These are phyloP conservation scores for Trametes versicolor DNA, from an alignment of 1,284 basidiomycete genomes.

Conservation along the genomic window DNA sequence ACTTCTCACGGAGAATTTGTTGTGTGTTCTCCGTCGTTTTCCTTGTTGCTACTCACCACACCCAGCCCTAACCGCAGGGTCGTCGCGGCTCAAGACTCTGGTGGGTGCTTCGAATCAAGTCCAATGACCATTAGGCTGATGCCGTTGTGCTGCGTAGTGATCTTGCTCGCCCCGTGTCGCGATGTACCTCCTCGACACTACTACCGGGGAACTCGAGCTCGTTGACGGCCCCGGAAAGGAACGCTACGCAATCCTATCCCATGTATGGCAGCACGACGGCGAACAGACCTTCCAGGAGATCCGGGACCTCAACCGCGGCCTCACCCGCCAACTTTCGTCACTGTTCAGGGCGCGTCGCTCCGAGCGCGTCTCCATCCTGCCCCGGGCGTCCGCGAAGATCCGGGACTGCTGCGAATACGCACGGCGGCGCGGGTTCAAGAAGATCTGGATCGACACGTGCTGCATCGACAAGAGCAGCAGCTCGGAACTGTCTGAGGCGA, in stretches of 20 bases:
- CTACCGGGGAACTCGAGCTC: slow-evolving; percentile 2
- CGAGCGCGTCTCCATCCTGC: slow-evolving; percentile 1
- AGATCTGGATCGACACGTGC: slow-evolving; percentile 13
- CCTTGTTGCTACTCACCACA: too few species aligned
- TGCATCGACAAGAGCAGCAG: slow-evolving; percentile 25
- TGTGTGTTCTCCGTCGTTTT: too few species aligned
- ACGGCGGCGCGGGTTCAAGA: slow-evolving; percentile 7
- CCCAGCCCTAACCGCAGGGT: too few species aligned
- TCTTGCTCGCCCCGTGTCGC: too few species aligned
- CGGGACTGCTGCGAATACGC: slow-evolving; percentile 15
- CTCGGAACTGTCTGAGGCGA: slow-evolving; percentile 19
- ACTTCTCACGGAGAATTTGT: too few species aligned
- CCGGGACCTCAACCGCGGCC: not conserved
- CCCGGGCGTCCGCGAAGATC: slow-evolving; percentile 11
- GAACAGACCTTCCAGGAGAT: slow-evolving; percentile 15
- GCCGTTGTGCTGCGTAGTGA: too few species aligned
- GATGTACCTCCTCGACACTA: slow-evolving; percentile 14
- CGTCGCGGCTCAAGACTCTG: too few species aligned
- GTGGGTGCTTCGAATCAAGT: too few species aligned
- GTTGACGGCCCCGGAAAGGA: slow-evolving; percentile 4
- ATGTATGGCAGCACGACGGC: slow-evolving; percentile 12
- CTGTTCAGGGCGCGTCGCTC: not conserved
- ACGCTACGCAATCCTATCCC: slow-evolving; percentile 16
- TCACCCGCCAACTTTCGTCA: not conserved
- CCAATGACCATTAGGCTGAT: too few species aligned